Conservation (phyloP, 305 asterid genomes). For the Stenogyne calaminthoides region DNA sequence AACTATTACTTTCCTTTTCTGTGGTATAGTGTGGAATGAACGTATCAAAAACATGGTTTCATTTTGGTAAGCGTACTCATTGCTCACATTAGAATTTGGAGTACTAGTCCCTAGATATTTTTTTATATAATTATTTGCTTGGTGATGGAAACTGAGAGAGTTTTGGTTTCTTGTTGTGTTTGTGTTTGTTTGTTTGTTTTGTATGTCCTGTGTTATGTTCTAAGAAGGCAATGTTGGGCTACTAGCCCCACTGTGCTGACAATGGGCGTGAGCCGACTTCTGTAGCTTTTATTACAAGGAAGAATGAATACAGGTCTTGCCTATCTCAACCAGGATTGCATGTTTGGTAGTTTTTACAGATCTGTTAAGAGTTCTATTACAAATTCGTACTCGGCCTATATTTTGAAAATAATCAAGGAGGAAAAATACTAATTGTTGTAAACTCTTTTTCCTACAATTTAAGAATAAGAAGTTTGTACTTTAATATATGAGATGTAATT, state of each 20-base stretch:
- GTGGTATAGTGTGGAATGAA: constrained; percentile 83
- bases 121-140: constrained; percentile 59
- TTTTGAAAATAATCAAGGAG: constrained; percentile 25
- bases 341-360: constrained; percentile 64
- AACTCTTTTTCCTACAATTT: constrained; percentile 27
- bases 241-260: constrained; percentile 99
- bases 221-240: constrained; percentile 99
- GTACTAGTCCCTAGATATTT: constrained; percentile 49
- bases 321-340: constrained; percentile 95
- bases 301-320: constrained; percentile 93
- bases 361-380: constrained; percentile 26
- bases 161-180: constrained; percentile 93
- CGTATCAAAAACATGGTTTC: constrained; percentile 80
- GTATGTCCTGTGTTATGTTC: constrained; percentile 92
- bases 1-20: constrained; percentile 46
- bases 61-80: constrained; percentile 83
- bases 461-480: constrained; percentile 18
- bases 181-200: constrained; percentile 97
- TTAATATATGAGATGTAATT: constrained; percentile 36
- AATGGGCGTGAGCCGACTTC: constrained; percentile 99
- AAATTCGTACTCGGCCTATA: constrained; percentile 28
- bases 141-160: constrained; percentile 84
- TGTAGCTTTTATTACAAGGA: constrained; percentile 97
- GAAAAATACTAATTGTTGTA: background rate
- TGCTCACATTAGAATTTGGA: constrained; percentile 44